Base-by-base conservation (phyloP, 192 early-diverging fungal genomes). In the Coemansia sp. region DNA sequence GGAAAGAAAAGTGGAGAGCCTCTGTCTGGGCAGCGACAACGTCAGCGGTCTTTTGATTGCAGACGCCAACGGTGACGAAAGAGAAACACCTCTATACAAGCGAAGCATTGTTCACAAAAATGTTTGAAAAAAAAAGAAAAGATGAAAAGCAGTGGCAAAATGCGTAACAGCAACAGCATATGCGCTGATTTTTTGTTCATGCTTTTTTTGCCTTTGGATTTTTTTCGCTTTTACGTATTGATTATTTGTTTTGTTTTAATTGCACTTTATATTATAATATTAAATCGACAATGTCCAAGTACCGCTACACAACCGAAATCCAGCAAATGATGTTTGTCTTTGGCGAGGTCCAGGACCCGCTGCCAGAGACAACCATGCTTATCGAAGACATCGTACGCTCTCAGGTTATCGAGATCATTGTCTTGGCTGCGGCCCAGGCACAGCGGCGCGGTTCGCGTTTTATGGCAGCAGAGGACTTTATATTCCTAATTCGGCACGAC, bases 241-340 rank as follows among this genome's bases (percentile, higher is more conserved):
- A 59, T 67, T 36, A 1, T 18, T 34, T 22, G 16, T 49, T 56
- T 64, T 48, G 6, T 42, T 45, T 18, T 45, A 59, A 25, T 25
- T 25, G 22, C 22, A 25, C 22, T 25, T 25, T 25, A 25, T 25
- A 25, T 25, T 25, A 1, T 25, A 25, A 25, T 25, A 25, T 25
- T 25, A 25, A 25, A 25, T 25, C 22, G 22, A 25, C 17, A 28
- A 69, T 61, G 60, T 34, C 72, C 48, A 75, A 60, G 28, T 84
- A 84, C 71, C 68, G 69, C 34, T 92, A 92, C 70, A 85, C 86
- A 33, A 88, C 84, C 25, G 93, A 95, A 75, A 95, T 95, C 65
- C 89, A 91, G 73, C 92, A 96, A 85, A 98, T 98, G 96, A 99
- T 99, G 97, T 99, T 94, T 85, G 97, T 97, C 31, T 94, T 93